Conservation (phyloP, 225 moss, liverwort and hornwort genomes). For the Rhytidiadelphus loreus region DNA sequence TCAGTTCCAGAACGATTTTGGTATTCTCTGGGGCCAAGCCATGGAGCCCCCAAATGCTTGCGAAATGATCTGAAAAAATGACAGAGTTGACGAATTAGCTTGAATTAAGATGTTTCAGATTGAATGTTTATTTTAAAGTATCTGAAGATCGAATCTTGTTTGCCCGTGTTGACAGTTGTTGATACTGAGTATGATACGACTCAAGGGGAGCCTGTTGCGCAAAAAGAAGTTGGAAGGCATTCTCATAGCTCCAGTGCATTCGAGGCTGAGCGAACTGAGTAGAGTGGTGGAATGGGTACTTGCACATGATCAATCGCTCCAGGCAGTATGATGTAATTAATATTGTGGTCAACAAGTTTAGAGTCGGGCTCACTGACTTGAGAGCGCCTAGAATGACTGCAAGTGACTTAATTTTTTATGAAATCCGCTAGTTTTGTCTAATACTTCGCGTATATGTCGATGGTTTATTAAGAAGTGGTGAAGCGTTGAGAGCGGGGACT, state of each 20-base stretch:
- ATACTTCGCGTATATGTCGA: neutral
- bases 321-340: neutral
- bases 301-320: neutral
- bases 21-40: neutral
- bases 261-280: neutral
- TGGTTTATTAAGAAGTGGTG: neutral
- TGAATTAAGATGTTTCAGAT: neutral
- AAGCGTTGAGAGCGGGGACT: neutral
- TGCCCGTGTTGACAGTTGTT: conserved; percentile 1
- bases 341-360: neutral
- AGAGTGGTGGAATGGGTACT: neutral
- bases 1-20: neutral
- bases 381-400: neutral
- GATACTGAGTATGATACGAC: conserved; percentile 26
- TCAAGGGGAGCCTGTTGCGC: conserved; percentile 36
- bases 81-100: neutral
- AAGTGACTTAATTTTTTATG: neutral
- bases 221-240: conserved; percentile 22
- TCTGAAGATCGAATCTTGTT: neutral
- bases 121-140: neutral
- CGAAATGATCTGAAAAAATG: neutral
- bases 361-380: neutral
- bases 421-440: neutral
- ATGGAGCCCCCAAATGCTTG: neutral
- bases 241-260: conserved; percentile 5